These are phyloP conservation scores for Ottelia alismoides DNA, from an alignment of 106 monocot genomes.

Conservation along the genomic window DNA sequence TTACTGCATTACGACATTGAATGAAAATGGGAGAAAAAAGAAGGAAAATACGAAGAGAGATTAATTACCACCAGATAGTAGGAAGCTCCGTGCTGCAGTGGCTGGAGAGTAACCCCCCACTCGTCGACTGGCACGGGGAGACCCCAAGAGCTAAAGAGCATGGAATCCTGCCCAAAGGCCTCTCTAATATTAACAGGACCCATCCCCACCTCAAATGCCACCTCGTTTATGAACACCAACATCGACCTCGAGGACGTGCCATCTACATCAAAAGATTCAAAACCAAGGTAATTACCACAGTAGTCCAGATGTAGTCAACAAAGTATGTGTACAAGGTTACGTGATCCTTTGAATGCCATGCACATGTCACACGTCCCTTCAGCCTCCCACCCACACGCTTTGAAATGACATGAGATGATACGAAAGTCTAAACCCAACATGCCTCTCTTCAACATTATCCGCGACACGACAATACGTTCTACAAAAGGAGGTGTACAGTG, in stretches of 20 bases:
- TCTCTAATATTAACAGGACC: conserved; percentile 48
- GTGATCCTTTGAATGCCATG: conserved; percentile 47
- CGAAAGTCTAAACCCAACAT: not conserved
- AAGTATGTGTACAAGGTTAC: conserved; percentile 5
- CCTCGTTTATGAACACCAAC: conserved; percentile 71
- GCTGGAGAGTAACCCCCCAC: conserved; percentile 65
- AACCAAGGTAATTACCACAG: not conserved
- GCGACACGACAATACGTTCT: too few species aligned
- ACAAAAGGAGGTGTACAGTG: too few species aligned
- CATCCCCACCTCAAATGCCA: conserved; percentile 38
- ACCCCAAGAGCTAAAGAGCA: conserved; percentile 71
- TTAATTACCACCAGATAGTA: conserved; percentile 72
- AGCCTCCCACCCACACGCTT: conserved; percentile 14
- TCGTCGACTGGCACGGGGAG: conserved; percentile 65
- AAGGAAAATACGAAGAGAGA: too few species aligned
- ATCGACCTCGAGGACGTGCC: conserved; percentile 1
- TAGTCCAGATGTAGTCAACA: not conserved
- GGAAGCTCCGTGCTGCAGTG: conserved; percentile 79
- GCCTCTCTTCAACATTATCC: too few species aligned
- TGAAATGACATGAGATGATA: not conserved
- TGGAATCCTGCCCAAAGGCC: conserved; percentile 54
- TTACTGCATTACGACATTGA: too few species aligned
- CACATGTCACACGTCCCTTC: conserved; percentile 70
- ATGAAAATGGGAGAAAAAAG: too few species aligned
- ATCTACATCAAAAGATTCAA: not conserved